Percentiles rank a stretch among this genome's conserved stretches.
These are phyloP conservation scores for Taphrina communis DNA, from an alignment of 1,139 yeast genomes.

Conservation along the genomic window DNA sequence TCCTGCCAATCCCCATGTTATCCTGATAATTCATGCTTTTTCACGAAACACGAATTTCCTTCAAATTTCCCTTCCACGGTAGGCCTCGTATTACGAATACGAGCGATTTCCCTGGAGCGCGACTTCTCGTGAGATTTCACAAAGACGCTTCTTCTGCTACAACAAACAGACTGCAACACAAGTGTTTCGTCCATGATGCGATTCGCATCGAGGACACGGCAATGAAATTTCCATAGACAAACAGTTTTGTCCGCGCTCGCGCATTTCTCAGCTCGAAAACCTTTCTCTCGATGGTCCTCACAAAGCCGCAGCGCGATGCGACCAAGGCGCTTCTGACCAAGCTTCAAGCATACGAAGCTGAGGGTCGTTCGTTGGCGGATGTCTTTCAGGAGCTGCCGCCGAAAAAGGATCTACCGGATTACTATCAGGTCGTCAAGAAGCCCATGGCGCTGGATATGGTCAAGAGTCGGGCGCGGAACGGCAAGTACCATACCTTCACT, in stretches of 20 bases:
- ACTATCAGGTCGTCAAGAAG: constrained; percentile 65
- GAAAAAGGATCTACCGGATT: constrained; percentile 66
- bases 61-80: not conserved
- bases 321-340: constrained; percentile 15
- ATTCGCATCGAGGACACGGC: not conserved
- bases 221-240: not conserved
- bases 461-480: constrained; percentile 78
- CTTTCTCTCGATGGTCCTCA: constrained; percentile 7
- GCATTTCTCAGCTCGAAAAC: too few relatives aligned
- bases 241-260: not conserved
- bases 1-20: not conserved
- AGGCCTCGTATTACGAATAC: not conserved
- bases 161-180: not conserved
- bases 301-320: constrained; percentile 32
- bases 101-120: constrained; percentile 8
- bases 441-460: constrained; percentile 86
- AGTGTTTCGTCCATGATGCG: not conserved
- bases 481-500: constrained; percentile 68
- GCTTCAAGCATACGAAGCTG: constrained; percentile 6
- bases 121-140: constrained; percentile 2
- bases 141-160: not conserved
- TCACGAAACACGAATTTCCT: not conserved
- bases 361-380: constrained; percentile 37
- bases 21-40: not conserved
- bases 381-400: constrained; percentile 84